Percentiles rank a stretch among this genome's conserved stretches.
These are phyloP conservation scores for Dissoconium aciculare DNA, from an alignment of 2,329 filamentous ascomycete genomes.

Conservation along the genomic window DNA sequence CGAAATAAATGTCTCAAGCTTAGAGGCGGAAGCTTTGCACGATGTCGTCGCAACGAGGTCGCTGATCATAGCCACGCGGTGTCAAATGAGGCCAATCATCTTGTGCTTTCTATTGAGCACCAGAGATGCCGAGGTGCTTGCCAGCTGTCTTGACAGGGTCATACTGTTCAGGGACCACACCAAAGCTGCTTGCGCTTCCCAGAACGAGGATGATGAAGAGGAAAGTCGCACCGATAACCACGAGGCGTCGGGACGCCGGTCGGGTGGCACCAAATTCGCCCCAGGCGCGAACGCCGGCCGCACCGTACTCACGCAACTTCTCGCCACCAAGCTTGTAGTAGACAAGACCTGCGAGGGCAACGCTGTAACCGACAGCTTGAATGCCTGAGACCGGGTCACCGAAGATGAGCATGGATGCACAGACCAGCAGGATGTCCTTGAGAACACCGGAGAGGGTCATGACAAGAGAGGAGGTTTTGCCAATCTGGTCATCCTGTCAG, in stretches of 20 bases:
- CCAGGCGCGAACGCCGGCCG: conserved; percentile 62
- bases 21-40: too few species aligned
- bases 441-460: conserved; percentile 77
- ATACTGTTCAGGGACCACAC: conserved; percentile 5
- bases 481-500: conserved; percentile 43
- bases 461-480: conserved; percentile 73
- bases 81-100: too few species aligned
- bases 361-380: conserved; percentile 72
- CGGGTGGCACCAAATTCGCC: conserved; percentile 68
- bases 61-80: too few species aligned
- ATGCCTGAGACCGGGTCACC: conserved; percentile 57
- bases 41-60: too few species aligned
- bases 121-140: neutral
- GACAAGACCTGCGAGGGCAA: conserved; percentile 62
- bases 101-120: too few species aligned
- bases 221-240: conserved; percentile 50
- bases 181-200: conserved; percentile 28
- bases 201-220: conserved; percentile 56
- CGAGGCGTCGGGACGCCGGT: conserved; percentile 62
- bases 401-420: conserved; percentile 69
- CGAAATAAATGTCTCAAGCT: too few species aligned
- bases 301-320: conserved; percentile 64
- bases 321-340: conserved; percentile 80
- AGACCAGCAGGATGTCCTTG: conserved; percentile 73
- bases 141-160: neutral